Conservation (phyloP, 2,329 filamentous ascomycete genomes). For the Ceratocystis diversiconidia region DNA sequence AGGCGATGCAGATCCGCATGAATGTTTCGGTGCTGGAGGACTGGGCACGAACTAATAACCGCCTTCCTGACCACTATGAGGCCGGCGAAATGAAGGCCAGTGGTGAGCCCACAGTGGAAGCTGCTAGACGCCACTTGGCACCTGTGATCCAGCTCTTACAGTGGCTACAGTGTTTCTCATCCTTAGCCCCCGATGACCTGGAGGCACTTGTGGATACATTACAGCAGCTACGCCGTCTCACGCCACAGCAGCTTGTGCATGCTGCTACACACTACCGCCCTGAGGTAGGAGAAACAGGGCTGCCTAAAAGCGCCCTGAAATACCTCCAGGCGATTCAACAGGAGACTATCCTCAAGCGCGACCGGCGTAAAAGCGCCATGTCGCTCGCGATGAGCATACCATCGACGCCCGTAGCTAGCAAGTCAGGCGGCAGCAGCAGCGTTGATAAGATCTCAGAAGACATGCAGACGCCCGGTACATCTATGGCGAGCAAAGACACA, state of each 20-base stretch:
- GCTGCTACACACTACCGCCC: slow-evolving; percentile 84
- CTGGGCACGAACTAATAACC: slow-evolving; percentile 87
- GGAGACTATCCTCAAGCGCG: slow-evolving; percentile 49
- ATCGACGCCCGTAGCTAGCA: slow-evolving; percentile 31
- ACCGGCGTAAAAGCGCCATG: slow-evolving; percentile 36
- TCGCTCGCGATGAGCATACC: slow-evolving; percentile 31
- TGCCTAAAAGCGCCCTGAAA: slow-evolving; percentile 78
- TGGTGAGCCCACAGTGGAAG: slow-evolving; percentile 76
- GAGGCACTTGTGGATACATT: slow-evolving; percentile 79
- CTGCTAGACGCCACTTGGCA: slow-evolving; percentile 68
- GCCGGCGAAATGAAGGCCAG: slow-evolving; percentile 73
- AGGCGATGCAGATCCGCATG: slow-evolving; percentile 99
- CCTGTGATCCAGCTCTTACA: slow-evolving; percentile 88
- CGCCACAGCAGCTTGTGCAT: slow-evolving; percentile 78
- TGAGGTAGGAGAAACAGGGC: slow-evolving; percentile 85
- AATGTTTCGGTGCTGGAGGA: slow-evolving; percentile 92
- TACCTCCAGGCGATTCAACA: slow-evolving; percentile 71
- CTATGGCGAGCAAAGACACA: slow-evolving; percentile 11
- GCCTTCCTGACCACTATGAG: slow-evolving; percentile 90
- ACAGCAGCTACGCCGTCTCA: slow-evolving; percentile 73
- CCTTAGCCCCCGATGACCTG: slow-evolving; percentile 67
- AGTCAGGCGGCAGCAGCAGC: slow-evolving; percentile 18
- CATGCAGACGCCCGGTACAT: slow-evolving; percentile 15
- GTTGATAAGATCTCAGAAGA: slow-evolving; percentile 28
- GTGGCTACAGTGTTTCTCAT: slow-evolving; percentile 97